Base-by-base conservation (phyloP, 495 filamentous ascomycete genomes). In the Aspergillus sclerotioniger region DNA sequence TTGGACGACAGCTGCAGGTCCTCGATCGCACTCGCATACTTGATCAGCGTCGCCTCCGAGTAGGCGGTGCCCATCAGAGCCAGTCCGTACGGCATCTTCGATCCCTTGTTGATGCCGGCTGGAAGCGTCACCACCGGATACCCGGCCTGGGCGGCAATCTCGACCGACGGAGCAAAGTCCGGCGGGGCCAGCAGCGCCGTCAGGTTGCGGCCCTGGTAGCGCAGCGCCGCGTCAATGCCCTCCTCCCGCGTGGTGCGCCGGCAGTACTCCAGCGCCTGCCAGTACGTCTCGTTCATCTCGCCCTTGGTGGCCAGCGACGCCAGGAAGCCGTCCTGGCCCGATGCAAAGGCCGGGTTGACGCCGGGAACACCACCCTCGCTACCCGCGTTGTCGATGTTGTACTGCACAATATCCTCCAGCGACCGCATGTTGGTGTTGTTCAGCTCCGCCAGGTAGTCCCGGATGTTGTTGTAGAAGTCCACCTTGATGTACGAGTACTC, bases 391-490 rank as follows among this genome's bases (percentile, higher is more conserved):
- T 81, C 80, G 59, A 74, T 76, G 67, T 91, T 90, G 73, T 85
- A 90, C 67, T 78, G 65, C 31, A 90, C 79, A 20, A 91, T 77
- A 61, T 90, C 88, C 60, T 84, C 85, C 6, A 91, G 75, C 5
- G 79, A 79, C 25, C 77, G 77, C 59, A 91, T 82, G 25, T 78
- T 68, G 33, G 84, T 90, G 68, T 87, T 87, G 16, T 76, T 65
- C 5, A 91, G 76, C 59, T 87, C 84, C 32, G 83, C 69, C 9
- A 91, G 79, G 61, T 91, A 91, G 17, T 71, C 67, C 43, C 72
- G 71, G 61, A 91, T 83, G 72, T 89, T 83, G 72, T 90, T 89
- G 75, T 90, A 90, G 67, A 90, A 90, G 60, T 91, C 88, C 8
- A 86, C 83, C 65, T 89, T 90, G 57, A 90, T 77, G 53, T 84